A percentile compares a stretch with the other conserved stretches of the same genome.
Evolutionary conservation across 2,329 filamentous ascomycete genomes (phyloP).

Genomic region (Aspergillus sp.): DNA sequence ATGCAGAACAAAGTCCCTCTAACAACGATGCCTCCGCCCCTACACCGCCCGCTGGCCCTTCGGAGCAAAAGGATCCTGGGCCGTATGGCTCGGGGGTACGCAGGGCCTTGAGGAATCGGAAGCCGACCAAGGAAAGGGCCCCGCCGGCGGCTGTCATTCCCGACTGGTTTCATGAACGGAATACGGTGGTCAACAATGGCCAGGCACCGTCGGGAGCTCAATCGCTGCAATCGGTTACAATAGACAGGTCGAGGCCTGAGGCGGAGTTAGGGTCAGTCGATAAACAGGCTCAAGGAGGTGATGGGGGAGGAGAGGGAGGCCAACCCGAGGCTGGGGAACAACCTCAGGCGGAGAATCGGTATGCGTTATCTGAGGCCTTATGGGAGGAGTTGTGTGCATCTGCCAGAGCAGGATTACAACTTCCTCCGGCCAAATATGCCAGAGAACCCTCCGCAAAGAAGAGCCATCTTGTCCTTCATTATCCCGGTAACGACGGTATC

Average conservation of each 20-base stretch:
- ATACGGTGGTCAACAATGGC: slow-evolving; percentile 20
- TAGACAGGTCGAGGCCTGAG: slow-evolving; percentile 15
- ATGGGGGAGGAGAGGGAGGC: slow-evolving; percentile 10
- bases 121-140: slow-evolving; percentile 12
- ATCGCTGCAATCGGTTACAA: slow-evolving; percentile 18
- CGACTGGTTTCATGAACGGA: slow-evolving; percentile 31
- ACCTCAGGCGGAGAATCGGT: slow-evolving; percentile 19
- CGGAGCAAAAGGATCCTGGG: slow-evolving; percentile 16
- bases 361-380: slow-evolving; percentile 33
- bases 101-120: slow-evolving; percentile 30
- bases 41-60: slow-evolving; percentile 9
- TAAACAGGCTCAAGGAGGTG: slow-evolving; percentile 16
- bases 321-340: slow-evolving; percentile 13
- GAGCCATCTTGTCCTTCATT: slow-evolving; percentile 52
- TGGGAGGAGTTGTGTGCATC: slow-evolving; percentile 45
- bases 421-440: slow-evolving; percentile 32
- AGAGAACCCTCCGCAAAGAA: slow-evolving; percentile 44
- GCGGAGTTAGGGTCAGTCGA: slow-evolving; percentile 8
- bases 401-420: slow-evolving; percentile 43
- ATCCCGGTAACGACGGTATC: slow-evolving; percentile 49
- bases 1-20: slow-evolving; percentile 8
- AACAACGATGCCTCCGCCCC: slow-evolving; percentile 9
- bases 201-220: slow-evolving; percentile 8
- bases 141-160: slow-evolving; percentile 22
- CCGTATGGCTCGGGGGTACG: slow-evolving; percentile 35